Evolutionary conservation across 768 basidiomycete species (phyloP), one percentile per base, ranked within the genome.

Genomic region (Suillus bovinus): DNA sequence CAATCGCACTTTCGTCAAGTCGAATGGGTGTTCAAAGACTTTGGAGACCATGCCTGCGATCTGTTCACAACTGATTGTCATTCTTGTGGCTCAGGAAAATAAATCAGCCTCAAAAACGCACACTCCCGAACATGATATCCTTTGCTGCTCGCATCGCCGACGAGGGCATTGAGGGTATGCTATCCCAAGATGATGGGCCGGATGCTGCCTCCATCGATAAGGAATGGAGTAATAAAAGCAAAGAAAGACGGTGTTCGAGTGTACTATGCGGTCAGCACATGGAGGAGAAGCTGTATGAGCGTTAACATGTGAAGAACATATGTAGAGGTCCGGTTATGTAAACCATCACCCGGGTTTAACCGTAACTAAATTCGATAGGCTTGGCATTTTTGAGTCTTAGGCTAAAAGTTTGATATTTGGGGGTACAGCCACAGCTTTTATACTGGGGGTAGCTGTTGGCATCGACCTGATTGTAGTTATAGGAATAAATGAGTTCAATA

Each of bases 21-120:
- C 96, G 70, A 96, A 94, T 1, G 96, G 96, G 72, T 97, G 94
- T 77, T 96, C 95, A 65, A 97, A 88, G 17, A 94, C 79, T 73
- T 89, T 87, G 52, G 94, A 89, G 10, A 84, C 80, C 80, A 96
- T 94, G 29, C 96, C 96, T 60, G 95, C 93, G 60, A 86, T 76
- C 93, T 94, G 54, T 31, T 20, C 20, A 52, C 29, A 52, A 29
- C 44, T 29, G 52, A 42, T 22, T 50, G 27, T 64, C 22, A 55
- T 31, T 22, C n/a, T 38, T 55, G 4, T 36, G 24, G 61, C 44
- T 34, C 6, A 34, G 38, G 1, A 4, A 27, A 41, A 53, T 42
- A 16, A 39, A 22, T 29, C 14, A 54, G 54, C 7, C 10, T 56
- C 13, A 10, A 3, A 39, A 33, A 78, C 85, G 64, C 63, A 86